Evolutionary conservation across 768 basidiomycete genomes (phyloP), one percentile per base, ranked within the genome.

Genomic region (Mycena pura): DNA sequence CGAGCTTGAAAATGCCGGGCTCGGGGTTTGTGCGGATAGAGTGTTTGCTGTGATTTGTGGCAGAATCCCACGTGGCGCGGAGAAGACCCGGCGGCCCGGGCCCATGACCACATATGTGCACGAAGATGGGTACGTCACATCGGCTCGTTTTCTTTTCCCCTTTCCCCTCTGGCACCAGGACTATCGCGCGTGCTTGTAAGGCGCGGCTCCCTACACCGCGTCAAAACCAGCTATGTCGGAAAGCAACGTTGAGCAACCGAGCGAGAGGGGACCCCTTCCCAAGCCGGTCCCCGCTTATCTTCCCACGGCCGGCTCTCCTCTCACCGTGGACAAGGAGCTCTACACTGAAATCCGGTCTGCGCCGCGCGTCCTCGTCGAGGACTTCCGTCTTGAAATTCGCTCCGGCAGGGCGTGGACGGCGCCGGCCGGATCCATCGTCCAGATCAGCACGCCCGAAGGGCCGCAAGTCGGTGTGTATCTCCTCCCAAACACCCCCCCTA

Each of bases 401-500:
- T 60, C 57, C 31, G 68, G 68, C 13, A 65, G 50, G 47, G 68
- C 68, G 21, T 69, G 68, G 68, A 48, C 58, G 39, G 57, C 68
- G 17, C 50, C 41, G 31, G 63, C 64, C 44, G 68, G 68, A 14
- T 56, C 68, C 51, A 56, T 69, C 31, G 68, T 58, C 54, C 53
- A 65, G 56, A 67, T 69, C 36, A 68, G 49, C 24, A 65, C 68
- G 14, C 49, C 60, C 22, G 67, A 69, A 62, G 68, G 68, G 17
- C 63, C 68, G 34, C 68, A 69, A 56, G 68, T 69, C 28, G 25
- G 55, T 55, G 49, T 51, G 49, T 51, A 51, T 51, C 36, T 51
- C 49, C 49, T 51, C 49, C 49, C 49, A 51, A 50, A 50, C 49
- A 50, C 36, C 36, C 49, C 32, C 49, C 49, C 49, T 51, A 45